A percentile compares a stretch with the other conserved stretches of the same genome.
These are phyloP conservation scores for Kernera saxatilis DNA, from an alignment of 345 rosid species.

Conservation along the genomic window DNA sequence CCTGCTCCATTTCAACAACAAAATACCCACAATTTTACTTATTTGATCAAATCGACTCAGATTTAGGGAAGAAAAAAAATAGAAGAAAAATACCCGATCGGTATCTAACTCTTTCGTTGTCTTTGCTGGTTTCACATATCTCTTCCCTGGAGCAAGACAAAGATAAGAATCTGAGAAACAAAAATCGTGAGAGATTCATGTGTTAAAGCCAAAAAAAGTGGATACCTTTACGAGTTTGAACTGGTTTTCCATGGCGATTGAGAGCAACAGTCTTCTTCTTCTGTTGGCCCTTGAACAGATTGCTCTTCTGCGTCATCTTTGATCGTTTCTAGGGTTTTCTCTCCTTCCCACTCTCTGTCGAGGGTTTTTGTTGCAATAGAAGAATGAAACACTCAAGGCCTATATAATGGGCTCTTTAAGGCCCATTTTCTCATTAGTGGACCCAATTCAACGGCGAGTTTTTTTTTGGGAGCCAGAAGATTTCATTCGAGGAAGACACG, in stretches of 20 bases:
- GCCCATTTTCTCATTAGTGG: neutral
- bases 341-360: neutral
- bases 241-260: constrained; percentile 73
- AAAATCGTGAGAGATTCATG: neutral
- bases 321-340: constrained; percentile 25
- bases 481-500: neutral
- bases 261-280: constrained; percentile 64
- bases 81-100: constrained; percentile 44
- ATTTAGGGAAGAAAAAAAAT: neutral
- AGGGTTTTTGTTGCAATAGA: constrained; percentile 4
- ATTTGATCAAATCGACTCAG: neutral
- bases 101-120: constrained; percentile 62
- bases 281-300: constrained; percentile 77
- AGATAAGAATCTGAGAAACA: neutral
- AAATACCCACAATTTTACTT: neutral
- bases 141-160: constrained; percentile 46
- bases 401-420: neutral
- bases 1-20: constrained; percentile 38
- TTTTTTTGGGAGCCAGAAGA: neutral
- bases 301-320: constrained; percentile 84
- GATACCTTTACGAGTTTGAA: constrained; percentile 61
- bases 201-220: neutral
- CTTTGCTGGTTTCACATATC: constrained; percentile 67
- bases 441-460: neutral
- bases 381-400: neutral